Base-by-base conservation (phyloP, 2,329 filamentous ascomycete species). In the Zymoseptoria passerinii region DNA sequence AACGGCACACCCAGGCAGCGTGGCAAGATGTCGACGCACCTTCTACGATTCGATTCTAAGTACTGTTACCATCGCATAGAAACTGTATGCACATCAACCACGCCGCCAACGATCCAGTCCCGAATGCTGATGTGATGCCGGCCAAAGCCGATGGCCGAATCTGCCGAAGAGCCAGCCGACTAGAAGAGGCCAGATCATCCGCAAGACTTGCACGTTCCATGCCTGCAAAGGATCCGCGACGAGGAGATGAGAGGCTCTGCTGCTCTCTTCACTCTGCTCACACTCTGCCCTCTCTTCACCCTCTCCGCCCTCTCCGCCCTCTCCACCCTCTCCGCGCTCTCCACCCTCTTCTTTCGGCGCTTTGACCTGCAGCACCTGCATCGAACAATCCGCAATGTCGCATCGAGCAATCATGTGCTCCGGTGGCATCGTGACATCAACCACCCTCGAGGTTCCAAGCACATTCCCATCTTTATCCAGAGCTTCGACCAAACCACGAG, bases 401-500 rank as follows among this genome's bases (percentile, higher is more conserved):
- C 49, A 50, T 18, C 10, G 6, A 19, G 19, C 5, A 10, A 8
- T 13, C 49, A 50, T 20, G 23, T 50, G 19, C 49, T 16, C 8
- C 23, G 49, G 49, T 18, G 49, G 49, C 19, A 50, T 20, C 19
- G 13, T 20, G 49, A 50, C 16, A 4, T 50, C n/a, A 18, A 55
- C 48, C 13, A 49, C 19, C 40, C 55, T 20, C n/a, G 51, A 55
- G 23, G 28, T 28, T 2, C 55, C 55, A 10, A 58, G 29, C 18
- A 52, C 50, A 28, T 57, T n/a, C n/a, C 55, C 55, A 10, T 55
- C 44, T 27, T 16, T 6, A 28, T 29, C 49, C 9, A 60, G 27
- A 8, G 52, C 58, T 48, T 52, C 35, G n/a, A 60, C 58, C 35
- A 52, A 53, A 6, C 28, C 58, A 27, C n/a, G 18, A 4, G 3